A percentile compares a stretch with the other conserved stretches of the same genome.
phyloP scores from a whole-genome alignment of 2,329 filamentous ascomycete species.

The Cordyceps sp. region DNA sequence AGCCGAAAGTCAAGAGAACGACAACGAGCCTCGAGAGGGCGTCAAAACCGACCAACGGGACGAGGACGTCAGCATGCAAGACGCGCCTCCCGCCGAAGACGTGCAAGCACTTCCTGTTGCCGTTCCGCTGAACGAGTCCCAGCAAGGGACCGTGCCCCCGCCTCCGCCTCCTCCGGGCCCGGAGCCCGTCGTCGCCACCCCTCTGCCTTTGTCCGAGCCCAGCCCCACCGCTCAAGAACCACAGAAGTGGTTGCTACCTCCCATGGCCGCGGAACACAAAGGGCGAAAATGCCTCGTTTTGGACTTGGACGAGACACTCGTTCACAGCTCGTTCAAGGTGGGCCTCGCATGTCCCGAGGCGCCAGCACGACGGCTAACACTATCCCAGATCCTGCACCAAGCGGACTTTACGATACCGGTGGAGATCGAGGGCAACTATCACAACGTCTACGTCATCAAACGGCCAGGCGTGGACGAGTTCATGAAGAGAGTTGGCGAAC shows the following conservation, averaged over 20 bases:
- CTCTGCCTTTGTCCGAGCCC: constrained; percentile 22
- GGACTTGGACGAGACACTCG: constrained; percentile 89
- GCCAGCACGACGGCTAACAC: constrained; percentile 2
- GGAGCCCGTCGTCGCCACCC: constrained; percentile 21
- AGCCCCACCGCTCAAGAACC: constrained; percentile 22
- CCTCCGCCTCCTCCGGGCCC: constrained; percentile 33
- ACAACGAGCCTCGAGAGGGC: constrained; percentile 9
- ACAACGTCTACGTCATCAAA: constrained; percentile 99
- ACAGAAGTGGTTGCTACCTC: constrained; percentile 62
- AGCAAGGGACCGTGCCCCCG: constrained; percentile 19
- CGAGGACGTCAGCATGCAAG: constrained; percentile 51
- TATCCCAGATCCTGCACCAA: constrained; percentile 72
- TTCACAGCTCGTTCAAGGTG: constrained; percentile 98
- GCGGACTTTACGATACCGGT: constrained; percentile 98
- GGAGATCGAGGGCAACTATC: constrained; percentile 96
- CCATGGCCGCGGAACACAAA: constrained; percentile 60
- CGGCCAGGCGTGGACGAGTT: constrained; percentile 96
- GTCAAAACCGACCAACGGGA: constrained; percentile 28
- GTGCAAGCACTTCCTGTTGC: constrained; percentile 26
- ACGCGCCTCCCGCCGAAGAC: constrained; percentile 36
- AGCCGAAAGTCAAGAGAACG: constrained; percentile 6
- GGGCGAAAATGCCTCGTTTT: constrained; percentile 89
- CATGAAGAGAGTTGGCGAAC: constrained; percentile 94
- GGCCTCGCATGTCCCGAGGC: constrained; percentile 3
- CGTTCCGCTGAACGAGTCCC: constrained; percentile 19